Evolutionary conservation across 352 stramenopile genomes (phyloP), one percentile per base, ranked within the genome.

Genomic region (Pythium folliculosum): DNA sequence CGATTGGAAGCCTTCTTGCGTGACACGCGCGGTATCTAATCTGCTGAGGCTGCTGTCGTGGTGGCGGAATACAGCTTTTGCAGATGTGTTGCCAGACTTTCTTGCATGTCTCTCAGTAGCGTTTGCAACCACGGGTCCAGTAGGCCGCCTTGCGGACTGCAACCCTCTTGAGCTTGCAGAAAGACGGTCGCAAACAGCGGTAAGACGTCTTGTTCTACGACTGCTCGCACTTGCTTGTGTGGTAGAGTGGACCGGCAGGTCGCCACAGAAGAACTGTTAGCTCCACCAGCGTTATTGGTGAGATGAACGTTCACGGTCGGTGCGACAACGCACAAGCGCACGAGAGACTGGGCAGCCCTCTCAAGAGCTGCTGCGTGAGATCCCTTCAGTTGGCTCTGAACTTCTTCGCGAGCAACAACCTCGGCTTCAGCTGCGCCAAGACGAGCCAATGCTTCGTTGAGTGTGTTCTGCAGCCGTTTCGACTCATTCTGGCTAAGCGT

Each of bases 261-360:
- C 40, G 71, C 63, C 2, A 77, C 40, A 9, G 64, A 37, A 63
- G 40, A 55, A 16, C 40, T 32, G 27, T 2, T 40, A 40, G 8
- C 35, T 10, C 35, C 35, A 40, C 1, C 35, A 14, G 35, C 8
- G 38, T 1, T 8, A 67, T 75, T 32, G 80, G 73, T 19, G 38
- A 95, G 60, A 55, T 94, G 84, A 16, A 94, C 85, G 49, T 94
- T 94, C 8, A 94, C 85, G 0, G 85, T 95, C 4, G 85, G 87
- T n/a, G 87, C 85, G 16, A 95, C 84, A 1, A 94, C 80, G 35
- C 85, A 95, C 4, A 95, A 70, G 1, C 87, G 80, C 21, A 95
- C 76, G 14, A 77, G 60, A 0, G 76, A 81, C 16, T 88, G 75
- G 19, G 88, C 17, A 0, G 79, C 68, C 12, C 74, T 65, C 32